A percentile compares a stretch with the other conserved stretches of the same genome.
Evolutionary conservation across 805 yeast species (phyloP).

Genomic region (Starmerella gropengiesseri): DNA sequence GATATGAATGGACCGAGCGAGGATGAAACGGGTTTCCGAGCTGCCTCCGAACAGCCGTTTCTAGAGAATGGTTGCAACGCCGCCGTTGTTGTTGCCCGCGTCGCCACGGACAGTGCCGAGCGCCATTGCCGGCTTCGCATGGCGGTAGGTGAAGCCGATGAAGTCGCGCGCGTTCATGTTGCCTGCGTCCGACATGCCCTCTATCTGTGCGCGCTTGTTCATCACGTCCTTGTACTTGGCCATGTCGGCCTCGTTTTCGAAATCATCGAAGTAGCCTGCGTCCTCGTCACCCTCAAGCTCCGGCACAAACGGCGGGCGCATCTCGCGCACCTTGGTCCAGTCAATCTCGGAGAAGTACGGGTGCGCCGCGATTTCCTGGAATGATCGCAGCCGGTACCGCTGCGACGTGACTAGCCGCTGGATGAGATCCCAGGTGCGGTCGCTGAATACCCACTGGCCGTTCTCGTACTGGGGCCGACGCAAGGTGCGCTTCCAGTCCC

Average conservation of each 20-base stretch:
- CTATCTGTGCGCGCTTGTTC: constrained; percentile 80
- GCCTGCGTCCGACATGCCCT: constrained; percentile 59
- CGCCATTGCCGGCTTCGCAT: constrained; percentile 35
- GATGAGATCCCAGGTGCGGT: constrained; percentile 88
- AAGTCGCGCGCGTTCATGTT: constrained; percentile 54
- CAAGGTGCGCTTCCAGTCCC: constrained; percentile 82
- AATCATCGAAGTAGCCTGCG: constrained; percentile 95
- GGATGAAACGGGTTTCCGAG: no score
- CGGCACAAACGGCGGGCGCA: constrained; percentile 91
- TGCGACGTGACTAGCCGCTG: constrained; percentile 73
- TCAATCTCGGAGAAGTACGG: constrained; percentile 76
- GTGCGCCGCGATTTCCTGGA: constrained; percentile 70
- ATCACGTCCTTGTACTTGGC: constrained; percentile 94
- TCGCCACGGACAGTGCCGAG: constrained; percentile 19
- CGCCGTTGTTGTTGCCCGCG: not conserved
- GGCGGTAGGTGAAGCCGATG: constrained; percentile 93
- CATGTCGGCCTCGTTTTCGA: constrained; percentile 93
- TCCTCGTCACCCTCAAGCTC: constrained; percentile 94
- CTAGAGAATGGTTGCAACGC: constrained; percentile 20
- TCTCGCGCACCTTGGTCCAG: constrained; percentile 57
- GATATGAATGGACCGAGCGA: no score
- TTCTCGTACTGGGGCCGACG: constrained; percentile 85
- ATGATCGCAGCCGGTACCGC: constrained; percentile 57
- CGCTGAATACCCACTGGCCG: constrained; percentile 85
- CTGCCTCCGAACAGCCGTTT: no score